Percentiles rank a stretch among this genome's conserved stretches.
phyloP scores from a whole-genome alignment of 75 land plant species.

The Pinus albicaulis region DNA sequence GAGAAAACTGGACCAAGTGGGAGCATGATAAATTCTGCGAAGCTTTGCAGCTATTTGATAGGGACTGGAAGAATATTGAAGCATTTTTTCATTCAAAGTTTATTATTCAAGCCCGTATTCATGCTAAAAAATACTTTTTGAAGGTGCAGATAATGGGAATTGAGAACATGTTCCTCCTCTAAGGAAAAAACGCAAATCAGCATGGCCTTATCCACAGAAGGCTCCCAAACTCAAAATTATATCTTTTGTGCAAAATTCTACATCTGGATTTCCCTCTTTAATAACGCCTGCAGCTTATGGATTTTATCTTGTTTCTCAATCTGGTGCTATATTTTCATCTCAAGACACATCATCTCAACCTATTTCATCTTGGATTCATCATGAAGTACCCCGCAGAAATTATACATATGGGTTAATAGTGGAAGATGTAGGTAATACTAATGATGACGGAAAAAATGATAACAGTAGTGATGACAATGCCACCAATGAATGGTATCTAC shows the following conservation, averaged over 20 bases:
- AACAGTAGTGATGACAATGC: background rate
- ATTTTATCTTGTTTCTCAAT: too few species aligned
- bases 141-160: conserved; percentile 67
- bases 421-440: too few species aligned
- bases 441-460: too few species aligned
- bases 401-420: background rate
- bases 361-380: too few species aligned
- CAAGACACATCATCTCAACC: too few species aligned
- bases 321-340: background rate
- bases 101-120: conserved; percentile 72
- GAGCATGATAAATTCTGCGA: too few species aligned
- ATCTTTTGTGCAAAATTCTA: too few species aligned
- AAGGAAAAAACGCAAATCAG: conserved; percentile 66
- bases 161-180: conserved; percentile 69
- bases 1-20: too few species aligned
- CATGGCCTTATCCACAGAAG: too few species aligned
- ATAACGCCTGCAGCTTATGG: background rate
- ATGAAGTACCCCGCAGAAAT: background rate
- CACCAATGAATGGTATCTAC: background rate
- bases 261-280: background rate
- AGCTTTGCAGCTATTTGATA: too few species aligned
- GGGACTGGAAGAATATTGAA: too few species aligned
- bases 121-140: conserved; percentile 73
- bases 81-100: too few species aligned
- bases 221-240: conserved; percentile 48